Conservation (phyloP, 2,329 filamentous ascomycete species). For the Dactylellina parvicollis region DNA sequence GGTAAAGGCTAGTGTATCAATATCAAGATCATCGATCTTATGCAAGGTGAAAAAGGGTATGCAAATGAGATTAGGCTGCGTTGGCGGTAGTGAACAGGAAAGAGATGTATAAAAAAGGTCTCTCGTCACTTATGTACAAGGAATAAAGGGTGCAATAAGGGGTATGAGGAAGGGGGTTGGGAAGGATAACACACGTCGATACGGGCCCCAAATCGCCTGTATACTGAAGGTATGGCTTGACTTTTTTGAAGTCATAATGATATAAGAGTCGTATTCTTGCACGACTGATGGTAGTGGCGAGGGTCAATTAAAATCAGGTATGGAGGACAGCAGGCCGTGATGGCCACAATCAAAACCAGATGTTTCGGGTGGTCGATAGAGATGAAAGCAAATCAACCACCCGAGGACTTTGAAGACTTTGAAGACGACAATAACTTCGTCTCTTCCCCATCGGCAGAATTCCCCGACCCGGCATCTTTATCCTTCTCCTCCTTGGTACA, state of each 20-base stretch:
- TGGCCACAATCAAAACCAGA: background rate
- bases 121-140: slow-evolving; percentile 35
- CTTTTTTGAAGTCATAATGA: background rate
- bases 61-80: background rate
- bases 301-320: background rate
- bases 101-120: slow-evolving; percentile 8
- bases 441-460: background rate
- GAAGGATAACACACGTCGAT: slow-evolving; percentile 22
- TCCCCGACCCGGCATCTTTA: slow-evolving; percentile 7
- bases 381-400: background rate
- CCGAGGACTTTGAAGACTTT: background rate
- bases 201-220: slow-evolving; percentile 19
- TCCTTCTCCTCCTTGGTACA: slow-evolving; percentile 20
- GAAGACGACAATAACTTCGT: slow-evolving; percentile 1
- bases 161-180: background rate
- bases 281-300: background rate
- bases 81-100: slow-evolving; percentile 13
- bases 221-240: background rate
- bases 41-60: background rate
- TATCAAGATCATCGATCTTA: background rate
- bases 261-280: background rate
- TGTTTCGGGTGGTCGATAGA: background rate
- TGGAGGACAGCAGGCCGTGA: too few species aligned
- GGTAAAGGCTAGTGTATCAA: background rate
- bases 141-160: background rate